These are phyloP conservation scores for Scolecobasidium constrictum DNA, from an alignment of 2,329 filamentous ascomycete species.

Conservation along the genomic window DNA sequence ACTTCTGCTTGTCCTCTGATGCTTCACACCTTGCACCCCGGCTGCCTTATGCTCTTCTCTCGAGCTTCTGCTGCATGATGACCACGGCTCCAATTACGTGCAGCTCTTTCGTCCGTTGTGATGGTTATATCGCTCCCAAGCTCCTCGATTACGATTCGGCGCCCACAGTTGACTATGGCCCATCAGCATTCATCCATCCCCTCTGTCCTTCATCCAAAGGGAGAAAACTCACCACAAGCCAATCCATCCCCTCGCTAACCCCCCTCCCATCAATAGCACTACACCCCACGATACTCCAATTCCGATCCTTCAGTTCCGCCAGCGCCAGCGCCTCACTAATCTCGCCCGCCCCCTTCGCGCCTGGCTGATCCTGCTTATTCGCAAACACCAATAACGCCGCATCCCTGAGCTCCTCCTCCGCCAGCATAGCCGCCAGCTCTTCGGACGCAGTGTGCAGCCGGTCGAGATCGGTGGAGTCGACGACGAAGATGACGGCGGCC, in stretches of 20 bases:
- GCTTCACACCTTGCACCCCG: too few relatives aligned
- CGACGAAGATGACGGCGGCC: constrained; percentile 95
- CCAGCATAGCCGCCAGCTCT: constrained; percentile 88
- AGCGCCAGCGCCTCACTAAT: constrained; percentile 89
- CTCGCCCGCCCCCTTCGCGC: constrained; percentile 90
- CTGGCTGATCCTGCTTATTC: constrained; percentile 98
- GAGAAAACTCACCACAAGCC: constrained; percentile 79
- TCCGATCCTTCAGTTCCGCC: constrained; percentile 85
- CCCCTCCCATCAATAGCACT: constrained; percentile 92
- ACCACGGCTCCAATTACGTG: too few relatives aligned
- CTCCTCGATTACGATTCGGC: too few relatives aligned
- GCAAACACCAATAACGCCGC: constrained; percentile 89
- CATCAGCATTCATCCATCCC: too few relatives aligned
- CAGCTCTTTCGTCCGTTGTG: too few relatives aligned
- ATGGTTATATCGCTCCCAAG: too few relatives aligned
- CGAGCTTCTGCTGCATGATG: too few relatives aligned
- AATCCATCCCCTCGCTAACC: constrained; percentile 97
- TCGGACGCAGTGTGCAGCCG: constrained; percentile 85
- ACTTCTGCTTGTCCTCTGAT: too few relatives aligned
- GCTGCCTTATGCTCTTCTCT: too few relatives aligned
- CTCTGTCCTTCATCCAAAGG: too few relatives aligned
- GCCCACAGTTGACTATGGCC: too few relatives aligned
- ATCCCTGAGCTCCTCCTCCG: constrained; percentile 92
- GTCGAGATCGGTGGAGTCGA: constrained; percentile 96
- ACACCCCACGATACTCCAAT: constrained; percentile 98